These are phyloP conservation scores for Chionographis japonica DNA, from an alignment of 106 monocot genomes.

Conservation along the genomic window DNA sequence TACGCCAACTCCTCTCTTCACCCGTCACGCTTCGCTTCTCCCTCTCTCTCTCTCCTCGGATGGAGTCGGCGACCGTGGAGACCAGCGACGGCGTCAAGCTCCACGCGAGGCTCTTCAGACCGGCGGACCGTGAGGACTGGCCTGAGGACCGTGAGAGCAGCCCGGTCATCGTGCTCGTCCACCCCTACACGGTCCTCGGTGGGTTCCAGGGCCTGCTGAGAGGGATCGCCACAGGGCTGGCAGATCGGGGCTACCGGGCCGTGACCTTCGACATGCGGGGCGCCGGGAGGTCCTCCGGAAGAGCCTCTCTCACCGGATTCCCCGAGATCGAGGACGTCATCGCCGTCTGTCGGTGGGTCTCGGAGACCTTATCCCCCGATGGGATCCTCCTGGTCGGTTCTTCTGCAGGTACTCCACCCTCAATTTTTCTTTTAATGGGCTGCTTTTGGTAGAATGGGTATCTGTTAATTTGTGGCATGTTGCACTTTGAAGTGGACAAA, in stretches of 20 bases:
- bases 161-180: conserved; percentile 71
- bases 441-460: conserved; percentile 3
- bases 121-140: conserved; percentile 6
- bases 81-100: conserved; percentile 66
- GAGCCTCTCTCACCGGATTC: conserved; percentile 76
- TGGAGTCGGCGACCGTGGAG: conserved; percentile 60
- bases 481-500: too few relatives aligned
- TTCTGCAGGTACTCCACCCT: conserved; percentile 59
- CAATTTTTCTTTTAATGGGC: neutral
- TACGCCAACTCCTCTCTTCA: too few relatives aligned
- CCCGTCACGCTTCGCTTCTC: neutral
- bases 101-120: conserved; percentile 52
- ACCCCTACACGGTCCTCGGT: conserved; percentile 85
- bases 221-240: conserved; percentile 70
- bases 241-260: conserved; percentile 50
- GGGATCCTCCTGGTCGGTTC: conserved; percentile 92
- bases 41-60: neutral
- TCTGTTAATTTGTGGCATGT: neutral
- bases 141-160: conserved; percentile 7
- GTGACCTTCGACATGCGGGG: conserved; percentile 95
- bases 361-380: conserved; percentile 31
- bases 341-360: conserved; percentile 70
- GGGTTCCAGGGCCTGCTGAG: conserved; percentile 83
- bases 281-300: conserved; percentile 82
- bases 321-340: conserved; percentile 71